Evolutionary conservation across 495 filamentous ascomycete genomes (phyloP).

Genomic region (Aspergillus carlsbadensis): DNA sequence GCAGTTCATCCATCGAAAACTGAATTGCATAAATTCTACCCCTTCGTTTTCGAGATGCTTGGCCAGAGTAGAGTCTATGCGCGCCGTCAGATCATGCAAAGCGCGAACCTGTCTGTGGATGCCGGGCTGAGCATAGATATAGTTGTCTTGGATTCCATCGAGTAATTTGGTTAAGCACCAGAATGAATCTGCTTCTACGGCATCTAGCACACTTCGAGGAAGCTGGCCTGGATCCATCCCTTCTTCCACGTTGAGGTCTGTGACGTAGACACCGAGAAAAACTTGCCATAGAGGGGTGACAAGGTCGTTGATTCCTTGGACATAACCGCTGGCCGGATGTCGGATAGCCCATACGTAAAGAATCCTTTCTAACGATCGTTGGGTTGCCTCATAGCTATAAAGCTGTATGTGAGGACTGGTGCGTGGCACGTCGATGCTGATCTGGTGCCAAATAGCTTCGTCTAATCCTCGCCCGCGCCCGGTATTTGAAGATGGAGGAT

Average conservation of each 20-base stretch:
- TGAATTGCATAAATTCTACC: constrained; percentile 98
- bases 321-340: constrained; percentile 95
- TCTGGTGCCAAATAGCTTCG: constrained; percentile 97
- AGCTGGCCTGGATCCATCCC: constrained; percentile 97
- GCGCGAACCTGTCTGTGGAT: constrained; percentile 92
- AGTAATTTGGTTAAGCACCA: constrained; percentile 97
- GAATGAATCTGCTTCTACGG: constrained; percentile 96
- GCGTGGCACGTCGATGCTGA: constrained; percentile 95
- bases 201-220: constrained; percentile 86
- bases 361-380: constrained; percentile 88
- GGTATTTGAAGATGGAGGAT: constrained; percentile 37
- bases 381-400: constrained; percentile 94
- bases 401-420: constrained; percentile 95
- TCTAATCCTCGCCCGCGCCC: constrained; percentile 74
- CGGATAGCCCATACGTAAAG: constrained; percentile 97
- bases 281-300: constrained; percentile 98
- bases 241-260: constrained; percentile 83
- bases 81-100: constrained; percentile 80
- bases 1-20: constrained; percentile 99
- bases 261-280: constrained; percentile 91
- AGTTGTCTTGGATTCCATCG: constrained; percentile 98
- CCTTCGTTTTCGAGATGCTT: constrained; percentile 86
- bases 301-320: constrained; percentile 97
- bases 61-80: constrained; percentile 82
- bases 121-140: constrained; percentile 94